Conservation (phyloP, 148 eudicot species). For the Fallopia convolvulus region DNA sequence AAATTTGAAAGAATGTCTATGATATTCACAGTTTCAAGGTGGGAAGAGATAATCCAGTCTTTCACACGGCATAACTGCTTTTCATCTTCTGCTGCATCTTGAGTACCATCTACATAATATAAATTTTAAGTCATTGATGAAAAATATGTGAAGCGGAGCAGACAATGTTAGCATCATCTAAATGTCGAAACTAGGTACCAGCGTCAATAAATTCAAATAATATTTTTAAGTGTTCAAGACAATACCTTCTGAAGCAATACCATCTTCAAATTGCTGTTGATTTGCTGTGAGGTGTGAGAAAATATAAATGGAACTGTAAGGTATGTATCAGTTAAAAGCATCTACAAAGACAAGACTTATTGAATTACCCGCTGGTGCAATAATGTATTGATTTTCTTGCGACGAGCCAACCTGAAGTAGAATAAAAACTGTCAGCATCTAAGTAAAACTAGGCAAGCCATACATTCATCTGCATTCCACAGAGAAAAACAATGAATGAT, state of each 20-base stretch:
- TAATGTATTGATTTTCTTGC: constrained; percentile 50
- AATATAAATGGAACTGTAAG: neutral
- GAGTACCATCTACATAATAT: constrained; percentile 62
- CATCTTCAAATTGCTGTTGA: neutral
- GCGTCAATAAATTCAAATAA: neutral
- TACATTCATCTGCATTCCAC: neutral
- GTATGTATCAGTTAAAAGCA: neutral
- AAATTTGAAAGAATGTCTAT: constrained; percentile 70
- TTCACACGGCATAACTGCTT: constrained; percentile 61
- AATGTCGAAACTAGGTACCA: neutral
- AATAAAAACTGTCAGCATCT: neutral
- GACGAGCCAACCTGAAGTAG: constrained; percentile 46
- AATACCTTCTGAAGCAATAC: constrained; percentile 1
- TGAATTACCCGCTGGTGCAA: constrained; percentile 59
- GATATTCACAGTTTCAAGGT: constrained; percentile 51
- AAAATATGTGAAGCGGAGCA: neutral
- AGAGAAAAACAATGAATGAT: neutral
- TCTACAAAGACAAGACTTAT: constrained; percentile 5
- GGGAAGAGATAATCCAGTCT: constrained; percentile 70
- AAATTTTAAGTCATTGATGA: neutral
- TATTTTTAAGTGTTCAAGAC: neutral
- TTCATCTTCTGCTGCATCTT: constrained; percentile 84
- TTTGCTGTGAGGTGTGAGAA: neutral
- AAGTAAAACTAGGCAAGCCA: neutral
- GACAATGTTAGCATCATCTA: neutral